phyloP scores from a whole-genome alignment of 805 yeast species.

The Kuraishia ogatae region DNA sequence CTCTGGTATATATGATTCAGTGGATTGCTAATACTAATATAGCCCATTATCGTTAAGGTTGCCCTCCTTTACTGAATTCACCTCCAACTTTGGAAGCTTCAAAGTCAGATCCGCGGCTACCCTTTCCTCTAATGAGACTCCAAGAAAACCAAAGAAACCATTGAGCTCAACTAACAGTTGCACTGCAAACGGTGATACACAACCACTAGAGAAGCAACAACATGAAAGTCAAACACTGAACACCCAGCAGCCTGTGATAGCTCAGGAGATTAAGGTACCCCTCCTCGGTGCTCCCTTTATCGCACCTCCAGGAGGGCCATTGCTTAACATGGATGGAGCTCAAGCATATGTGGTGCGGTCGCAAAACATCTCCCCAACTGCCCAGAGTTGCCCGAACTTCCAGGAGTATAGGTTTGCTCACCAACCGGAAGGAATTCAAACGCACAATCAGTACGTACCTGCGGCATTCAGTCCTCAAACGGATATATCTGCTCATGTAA shows the following conservation, averaged over 20 bases:
- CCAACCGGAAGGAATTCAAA: background rate
- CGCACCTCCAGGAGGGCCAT: background rate
- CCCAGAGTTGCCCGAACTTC: background rate
- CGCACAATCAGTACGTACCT: background rate
- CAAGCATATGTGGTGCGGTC: background rate
- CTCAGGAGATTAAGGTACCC: background rate
- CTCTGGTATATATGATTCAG: background rate
- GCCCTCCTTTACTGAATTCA: conserved; percentile 10
- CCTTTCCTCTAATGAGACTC: background rate
- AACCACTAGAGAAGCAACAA: background rate
- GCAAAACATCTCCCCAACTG: background rate
- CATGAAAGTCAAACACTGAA: background rate
- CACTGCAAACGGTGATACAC: background rate
- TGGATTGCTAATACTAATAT: conserved; percentile 2
- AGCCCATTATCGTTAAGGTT: conserved; percentile 4
- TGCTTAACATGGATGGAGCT: background rate
- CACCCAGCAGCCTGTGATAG: background rate
- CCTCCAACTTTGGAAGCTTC: conserved; percentile 1
- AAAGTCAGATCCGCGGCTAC: background rate
- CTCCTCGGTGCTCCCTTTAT: background rate
- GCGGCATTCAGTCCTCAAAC: background rate
- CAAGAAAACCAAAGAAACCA: background rate
- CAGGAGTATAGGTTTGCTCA: background rate
- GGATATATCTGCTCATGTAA: background rate
- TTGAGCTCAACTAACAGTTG: background rate